Conservation (phyloP, 2,329 filamentous ascomycete species). For the Ophiostoma fasciatum region DNA sequence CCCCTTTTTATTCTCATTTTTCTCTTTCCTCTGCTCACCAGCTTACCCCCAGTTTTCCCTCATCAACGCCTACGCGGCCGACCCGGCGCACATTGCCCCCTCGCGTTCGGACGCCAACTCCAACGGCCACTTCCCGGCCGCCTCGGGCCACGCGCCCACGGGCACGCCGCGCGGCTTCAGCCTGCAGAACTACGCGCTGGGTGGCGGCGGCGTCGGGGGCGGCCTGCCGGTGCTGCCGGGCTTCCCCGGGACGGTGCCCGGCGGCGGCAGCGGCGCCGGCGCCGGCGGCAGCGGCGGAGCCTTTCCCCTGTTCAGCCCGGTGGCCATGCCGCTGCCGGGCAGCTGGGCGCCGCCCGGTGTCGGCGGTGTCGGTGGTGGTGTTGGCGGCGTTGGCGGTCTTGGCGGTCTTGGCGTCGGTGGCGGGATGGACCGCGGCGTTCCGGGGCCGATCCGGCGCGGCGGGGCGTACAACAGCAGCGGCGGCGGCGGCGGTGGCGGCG, state of each 20-base stretch:
- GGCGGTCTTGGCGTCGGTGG: constrained; percentile 31
- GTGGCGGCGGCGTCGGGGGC: constrained; percentile 17
- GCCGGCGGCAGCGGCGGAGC: constrained; percentile 8
- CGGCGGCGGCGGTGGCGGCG: too few relatives aligned
- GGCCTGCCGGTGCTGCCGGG: constrained; percentile 42
- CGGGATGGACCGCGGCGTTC: constrained; percentile 36
- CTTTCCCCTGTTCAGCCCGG: constrained; percentile 34
- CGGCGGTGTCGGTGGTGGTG: constrained; percentile 49
- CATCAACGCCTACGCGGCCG: constrained; percentile 86
- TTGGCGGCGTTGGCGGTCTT: too few relatives aligned
- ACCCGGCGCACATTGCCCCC: constrained; percentile 87
- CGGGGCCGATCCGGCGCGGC: constrained; percentile 54
- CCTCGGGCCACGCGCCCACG: constrained; percentile 57
- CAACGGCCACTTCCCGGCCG: constrained; percentile 84
- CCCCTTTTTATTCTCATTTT: neutral
- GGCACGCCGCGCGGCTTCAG: constrained; percentile 91
- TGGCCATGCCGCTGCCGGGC: constrained; percentile 26
- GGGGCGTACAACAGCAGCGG: constrained; percentile 10
- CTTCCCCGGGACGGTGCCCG: constrained; percentile 34
- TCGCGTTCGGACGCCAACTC: constrained; percentile 88
- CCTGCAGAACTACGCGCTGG: constrained; percentile 54
- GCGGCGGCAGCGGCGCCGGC: too few relatives aligned
- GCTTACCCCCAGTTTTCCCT: constrained; percentile 86
- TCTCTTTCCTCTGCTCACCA: too few relatives aligned
- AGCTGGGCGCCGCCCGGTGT: constrained; percentile 28